phyloP scores from a whole-genome alignment of 2,329 filamentous ascomycete species.

The Trichoderma citrinoviride region DNA sequence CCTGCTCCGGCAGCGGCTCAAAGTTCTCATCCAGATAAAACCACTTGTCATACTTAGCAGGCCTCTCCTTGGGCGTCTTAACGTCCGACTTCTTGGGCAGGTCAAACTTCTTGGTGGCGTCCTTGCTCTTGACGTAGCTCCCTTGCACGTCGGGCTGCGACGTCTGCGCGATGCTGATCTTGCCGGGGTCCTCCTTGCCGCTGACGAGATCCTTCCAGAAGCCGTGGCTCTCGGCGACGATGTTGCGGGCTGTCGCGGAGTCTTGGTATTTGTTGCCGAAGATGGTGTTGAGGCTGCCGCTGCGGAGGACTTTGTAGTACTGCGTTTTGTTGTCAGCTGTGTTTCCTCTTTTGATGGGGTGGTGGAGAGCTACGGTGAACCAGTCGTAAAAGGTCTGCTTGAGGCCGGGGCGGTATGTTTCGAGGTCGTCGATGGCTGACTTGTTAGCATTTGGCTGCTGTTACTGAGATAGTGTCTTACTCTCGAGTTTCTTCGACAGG shows the following conservation, averaged over 20 bases:
- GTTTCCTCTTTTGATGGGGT: rapidly evolving
- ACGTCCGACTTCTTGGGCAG: constrained; percentile 34
- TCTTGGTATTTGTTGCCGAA: constrained; percentile 38
- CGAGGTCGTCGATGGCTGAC: constrained; percentile 37
- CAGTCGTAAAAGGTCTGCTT: constrained; percentile 38
- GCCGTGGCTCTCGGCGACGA: constrained; percentile 38
- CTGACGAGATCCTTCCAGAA: constrained; percentile 42
- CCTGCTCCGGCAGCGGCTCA: constrained; percentile 29
- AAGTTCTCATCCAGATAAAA: constrained; percentile 39
- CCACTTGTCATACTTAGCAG: constrained; percentile 38
- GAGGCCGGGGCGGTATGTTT: constrained; percentile 40
- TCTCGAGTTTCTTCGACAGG: constrained; percentile 35
- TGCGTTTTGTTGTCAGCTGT: constrained; percentile 22
- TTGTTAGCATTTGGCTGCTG: constrained; percentile 20
- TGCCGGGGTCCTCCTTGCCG: constrained; percentile 36
- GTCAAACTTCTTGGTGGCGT: constrained; percentile 33
- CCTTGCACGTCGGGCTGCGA: constrained; percentile 31
- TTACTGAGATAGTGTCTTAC: constrained; percentile 27
- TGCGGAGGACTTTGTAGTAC: constrained; percentile 43
- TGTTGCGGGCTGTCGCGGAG: constrained; percentile 32
- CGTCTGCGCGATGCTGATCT: constrained; percentile 45
- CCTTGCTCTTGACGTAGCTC: constrained; percentile 35
- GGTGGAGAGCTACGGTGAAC: constrained; percentile 36
- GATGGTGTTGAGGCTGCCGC: constrained; percentile 38
- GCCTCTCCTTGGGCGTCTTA: constrained; percentile 31